A percentile compares a stretch with the other conserved stretches of the same genome.
These are phyloP conservation scores for Pisolithus sp. DNA, from an alignment of 768 basidiomycete species.

Conservation along the genomic window DNA sequence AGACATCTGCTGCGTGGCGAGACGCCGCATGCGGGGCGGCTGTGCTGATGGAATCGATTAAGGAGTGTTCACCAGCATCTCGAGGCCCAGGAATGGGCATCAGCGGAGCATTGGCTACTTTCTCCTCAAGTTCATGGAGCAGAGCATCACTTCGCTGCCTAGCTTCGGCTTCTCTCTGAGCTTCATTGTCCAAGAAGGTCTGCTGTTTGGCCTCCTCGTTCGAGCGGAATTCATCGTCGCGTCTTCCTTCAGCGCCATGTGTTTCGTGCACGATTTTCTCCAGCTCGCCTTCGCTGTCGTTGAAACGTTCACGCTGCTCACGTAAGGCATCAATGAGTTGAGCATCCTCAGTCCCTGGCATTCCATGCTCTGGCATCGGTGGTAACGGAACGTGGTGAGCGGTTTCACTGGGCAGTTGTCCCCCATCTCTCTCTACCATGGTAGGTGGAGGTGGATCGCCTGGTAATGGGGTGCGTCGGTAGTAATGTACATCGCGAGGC, in stretches of 20 bases:
- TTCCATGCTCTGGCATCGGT: conserved; percentile 8
- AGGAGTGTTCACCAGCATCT: conserved; percentile 24
- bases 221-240: conserved; percentile 57
- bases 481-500: background rate
- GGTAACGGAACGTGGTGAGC: conserved; percentile 18
- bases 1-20: conserved; percentile 48
- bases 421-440: conserved; percentile 14
- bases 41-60: conserved; percentile 32
- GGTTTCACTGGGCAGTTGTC: conserved; percentile 17
- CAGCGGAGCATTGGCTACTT: conserved; percentile 17
- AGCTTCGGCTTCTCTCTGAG: conserved; percentile 50
- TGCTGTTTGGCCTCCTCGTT: conserved; percentile 34
- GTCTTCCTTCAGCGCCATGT: conserved; percentile 53
- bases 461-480: conserved; percentile 12
- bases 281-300: conserved; percentile 46
- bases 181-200: conserved; percentile 24
- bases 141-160: conserved; percentile 29
- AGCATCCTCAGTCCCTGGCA: conserved; percentile 23
- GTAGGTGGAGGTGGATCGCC: conserved; percentile 3
- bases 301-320: conserved; percentile 34
- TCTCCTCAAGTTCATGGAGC: conserved; percentile 24
- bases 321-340: conserved; percentile 40
- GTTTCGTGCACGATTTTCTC: conserved; percentile 39
- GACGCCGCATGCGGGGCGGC: conserved; percentile 50
- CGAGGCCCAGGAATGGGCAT: conserved; percentile 12